Percentiles rank a stretch among this genome's conserved stretches.
phyloP scores from a whole-genome alignment of 352 stramenopile genomes.

The Aphanomyces astaci region DNA sequence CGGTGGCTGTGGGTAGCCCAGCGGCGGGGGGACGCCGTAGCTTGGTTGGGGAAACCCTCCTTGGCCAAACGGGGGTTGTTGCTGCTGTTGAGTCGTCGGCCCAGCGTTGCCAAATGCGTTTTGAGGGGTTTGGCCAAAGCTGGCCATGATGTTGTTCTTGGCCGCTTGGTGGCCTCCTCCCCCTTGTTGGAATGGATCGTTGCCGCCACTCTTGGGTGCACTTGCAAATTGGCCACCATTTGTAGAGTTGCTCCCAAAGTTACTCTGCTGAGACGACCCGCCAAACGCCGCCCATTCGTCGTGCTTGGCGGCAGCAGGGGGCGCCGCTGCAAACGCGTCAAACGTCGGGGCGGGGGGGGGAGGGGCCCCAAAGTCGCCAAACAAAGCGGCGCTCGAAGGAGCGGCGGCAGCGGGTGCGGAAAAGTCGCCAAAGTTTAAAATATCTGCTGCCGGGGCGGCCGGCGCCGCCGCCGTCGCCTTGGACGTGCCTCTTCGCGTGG shows the following conservation, averaged over 20 bases:
- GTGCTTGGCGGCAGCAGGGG: slow-evolving; percentile 32
- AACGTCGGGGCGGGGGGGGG: slow-evolving; percentile 29
- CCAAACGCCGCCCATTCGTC: slow-evolving; percentile 72
- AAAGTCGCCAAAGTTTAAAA: slow-evolving; percentile 18
- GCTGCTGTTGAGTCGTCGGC: too few relatives aligned
- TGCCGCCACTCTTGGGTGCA: slow-evolving; percentile 22
- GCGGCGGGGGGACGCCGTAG: not conserved
- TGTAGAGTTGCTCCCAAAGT: slow-evolving; percentile 1
- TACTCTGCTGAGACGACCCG: slow-evolving; percentile 35
- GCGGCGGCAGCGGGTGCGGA: slow-evolving; percentile 19
- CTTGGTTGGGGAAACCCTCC: not conserved
- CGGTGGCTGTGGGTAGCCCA: not conserved
- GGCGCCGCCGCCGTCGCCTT: slow-evolving; percentile 25
- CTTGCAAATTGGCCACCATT: slow-evolving; percentile 25
- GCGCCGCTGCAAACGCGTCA: slow-evolving; percentile 26
- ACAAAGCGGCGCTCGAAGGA: slow-evolving; percentile 47
- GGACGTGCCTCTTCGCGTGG: slow-evolving; percentile 9
- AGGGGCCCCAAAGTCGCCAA: slow-evolving; percentile 70
- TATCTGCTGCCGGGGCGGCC: slow-evolving; percentile 21
- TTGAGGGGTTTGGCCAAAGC: slow-evolving; percentile 39
- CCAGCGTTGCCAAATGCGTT: slow-evolving; percentile 30
- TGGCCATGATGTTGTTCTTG: slow-evolving; percentile 85
- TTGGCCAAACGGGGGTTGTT: not conserved
- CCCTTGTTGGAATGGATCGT: slow-evolving; percentile 41
- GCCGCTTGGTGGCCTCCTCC: slow-evolving; percentile 44